These are phyloP conservation scores for Ulota crispa DNA, from an alignment of 225 moss, liverwort and hornwort genomes.

Conservation along the genomic window DNA sequence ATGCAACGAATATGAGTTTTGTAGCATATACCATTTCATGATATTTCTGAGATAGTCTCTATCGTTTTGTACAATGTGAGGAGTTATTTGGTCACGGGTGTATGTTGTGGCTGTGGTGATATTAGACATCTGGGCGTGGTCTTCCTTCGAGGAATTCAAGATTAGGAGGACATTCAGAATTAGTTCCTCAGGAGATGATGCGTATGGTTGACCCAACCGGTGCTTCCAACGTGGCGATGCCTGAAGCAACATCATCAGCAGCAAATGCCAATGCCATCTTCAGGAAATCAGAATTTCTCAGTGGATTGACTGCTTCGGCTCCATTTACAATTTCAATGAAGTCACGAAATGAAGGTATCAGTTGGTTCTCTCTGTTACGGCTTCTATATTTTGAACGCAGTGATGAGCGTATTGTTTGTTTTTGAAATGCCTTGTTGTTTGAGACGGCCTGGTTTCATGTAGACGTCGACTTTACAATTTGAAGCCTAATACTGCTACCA, in stretches of 20 bases:
- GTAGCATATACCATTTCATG: neutral
- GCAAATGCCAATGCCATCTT: constrained; percentile 49
- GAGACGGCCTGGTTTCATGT: constrained; percentile 3
- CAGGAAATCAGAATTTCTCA: constrained; percentile 67
- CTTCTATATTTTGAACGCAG: neutral
- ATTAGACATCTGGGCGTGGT: constrained; percentile 35
- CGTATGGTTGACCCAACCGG: constrained; percentile 13
- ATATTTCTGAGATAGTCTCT: constrained; percentile 6
- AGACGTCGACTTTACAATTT: neutral
- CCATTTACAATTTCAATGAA: constrained; percentile 53
- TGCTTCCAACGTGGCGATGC: constrained; percentile 23
- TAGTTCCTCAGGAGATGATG: constrained; percentile 25
- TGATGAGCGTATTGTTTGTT: neutral
- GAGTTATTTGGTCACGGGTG: constrained; percentile 33
- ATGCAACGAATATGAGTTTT: neutral
- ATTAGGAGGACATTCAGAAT: constrained; percentile 25
- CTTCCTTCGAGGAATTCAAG: constrained; percentile 31
- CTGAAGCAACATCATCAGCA: constrained; percentile 29
- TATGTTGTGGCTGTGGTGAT: constrained; percentile 38
- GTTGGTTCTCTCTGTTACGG: constrained; percentile 21
- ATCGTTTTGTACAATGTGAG: constrained; percentile 7
- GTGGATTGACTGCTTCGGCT: constrained; percentile 61
- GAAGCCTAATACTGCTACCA: neutral
- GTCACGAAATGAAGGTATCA: constrained; percentile 48
- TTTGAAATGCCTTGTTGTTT: constrained; percentile 3